These are phyloP conservation scores for Chlorella sp. DNA, from an alignment of 139 green algal species.

Conservation along the genomic window DNA sequence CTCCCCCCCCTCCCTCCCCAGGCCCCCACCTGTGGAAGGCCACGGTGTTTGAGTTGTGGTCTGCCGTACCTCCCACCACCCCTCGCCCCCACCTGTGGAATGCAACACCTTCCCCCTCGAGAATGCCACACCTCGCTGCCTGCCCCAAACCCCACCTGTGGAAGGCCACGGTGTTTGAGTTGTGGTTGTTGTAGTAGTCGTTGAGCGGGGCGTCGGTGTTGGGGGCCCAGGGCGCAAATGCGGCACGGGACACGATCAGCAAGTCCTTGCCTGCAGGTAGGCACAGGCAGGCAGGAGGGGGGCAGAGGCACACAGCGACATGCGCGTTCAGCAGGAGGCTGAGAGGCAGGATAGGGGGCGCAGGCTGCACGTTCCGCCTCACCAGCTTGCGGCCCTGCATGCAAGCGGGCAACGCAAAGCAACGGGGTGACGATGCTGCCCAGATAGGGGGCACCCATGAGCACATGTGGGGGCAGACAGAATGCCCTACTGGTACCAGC, in stretches of 20 bases:
- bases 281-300: background rate
- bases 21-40: background rate
- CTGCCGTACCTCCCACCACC: too few relatives aligned
- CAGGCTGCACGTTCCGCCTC: background rate
- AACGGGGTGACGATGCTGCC: too few relatives aligned
- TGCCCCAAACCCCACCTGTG: conserved; percentile 34
- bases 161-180: conserved; percentile 46
- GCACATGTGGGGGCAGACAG: too few relatives aligned
- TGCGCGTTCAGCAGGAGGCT: too few relatives aligned
- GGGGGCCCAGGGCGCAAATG: conserved; percentile 22
- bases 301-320: background rate
- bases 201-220: background rate
- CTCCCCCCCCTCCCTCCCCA: background rate
- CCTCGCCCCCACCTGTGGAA: too few relatives aligned
- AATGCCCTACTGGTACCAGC: too few relatives aligned
- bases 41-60: conserved; percentile 47
- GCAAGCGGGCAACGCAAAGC: too few relatives aligned
- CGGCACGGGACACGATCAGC: conserved; percentile 34
- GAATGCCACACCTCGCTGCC: too few relatives aligned
- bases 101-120: too few relatives aligned
- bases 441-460: too few relatives aligned
- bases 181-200: conserved; percentile 42
- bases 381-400: too few relatives aligned
- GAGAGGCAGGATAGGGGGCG: background rate
- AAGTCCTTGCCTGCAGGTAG: conserved; percentile 32